Base-by-base conservation (phyloP, 2,329 filamentous ascomycete species). In the Aspergillus piperis region DNA sequence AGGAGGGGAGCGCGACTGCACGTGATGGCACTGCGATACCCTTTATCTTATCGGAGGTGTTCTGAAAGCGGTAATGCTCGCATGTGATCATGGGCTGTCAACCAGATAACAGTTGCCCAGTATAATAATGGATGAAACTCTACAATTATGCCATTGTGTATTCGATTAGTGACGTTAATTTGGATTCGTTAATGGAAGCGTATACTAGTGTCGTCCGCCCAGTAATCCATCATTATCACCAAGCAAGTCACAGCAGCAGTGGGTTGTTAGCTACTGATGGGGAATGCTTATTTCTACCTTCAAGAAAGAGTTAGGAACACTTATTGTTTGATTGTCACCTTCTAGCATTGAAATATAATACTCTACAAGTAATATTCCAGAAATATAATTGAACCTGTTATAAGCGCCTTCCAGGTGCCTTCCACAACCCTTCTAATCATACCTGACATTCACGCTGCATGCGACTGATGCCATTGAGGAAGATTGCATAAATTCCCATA, bases 1-100 rank as follows among this genome's bases (percentile, higher is more conserved):
- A 48, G 54, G 59, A 53, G 55, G 51, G 57, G 54, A 62, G 58
- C 41, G 55, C 8, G 57, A 59, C 64, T 56, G 41, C 64, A 65
- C 64, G 64, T 65, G 64, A 65, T 58, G 19, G 42, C 63, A 61
- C 17, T 55, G 59, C 59, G 62, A 64, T 62, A 30, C 11, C 5
- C 19, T 62, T 50, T 57, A 61, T 61, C 59, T 56, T 63, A 57
- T 64, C 62, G 23, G 25, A n/a, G n/a, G 17, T 17, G 17, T 19
- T 21, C 44, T 27, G 21, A 19, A 48, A 17, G n/a, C 47, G 47
- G 47, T n/a, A 30, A 17, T 50, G 13, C n/a, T 6, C 8, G 25
- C 47, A 50, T 50, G 47, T 50, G 47, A 50, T 27, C 47, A 32
- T 6, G 13, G 11, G 15, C 25, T 30, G 23, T 10, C 47, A 49